These are phyloP conservation scores for Aspergillus sp. DNA, from an alignment of 2,329 filamentous ascomycete genomes.

Conservation along the genomic window DNA sequence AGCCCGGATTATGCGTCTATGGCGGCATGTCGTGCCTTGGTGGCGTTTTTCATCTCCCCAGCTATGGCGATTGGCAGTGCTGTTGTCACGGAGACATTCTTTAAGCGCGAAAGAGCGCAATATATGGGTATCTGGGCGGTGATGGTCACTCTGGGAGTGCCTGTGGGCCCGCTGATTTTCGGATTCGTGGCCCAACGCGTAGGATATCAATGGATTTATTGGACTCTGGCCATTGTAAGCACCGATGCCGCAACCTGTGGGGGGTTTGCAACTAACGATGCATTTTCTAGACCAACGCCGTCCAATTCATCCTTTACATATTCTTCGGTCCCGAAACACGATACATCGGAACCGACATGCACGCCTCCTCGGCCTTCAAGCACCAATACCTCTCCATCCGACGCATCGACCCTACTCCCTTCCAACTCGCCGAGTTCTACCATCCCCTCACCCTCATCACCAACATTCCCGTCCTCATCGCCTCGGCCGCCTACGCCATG, in stretches of 20 bases:
- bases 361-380: conserved; percentile 11
- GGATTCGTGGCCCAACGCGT: conserved; percentile 51
- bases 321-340: conserved; percentile 58
- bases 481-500: conserved; percentile 58
- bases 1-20: conserved; percentile 52
- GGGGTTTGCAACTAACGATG: conserved; percentile 13
- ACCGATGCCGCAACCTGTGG: conserved; percentile 13
- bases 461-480: conserved; percentile 53
- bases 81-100: conserved; percentile 59
- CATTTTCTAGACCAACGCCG: conserved; percentile 51
- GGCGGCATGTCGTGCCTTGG: conserved; percentile 53
- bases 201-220: conserved; percentile 61
- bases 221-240: conserved; percentile 54
- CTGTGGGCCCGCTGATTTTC: conserved; percentile 37
- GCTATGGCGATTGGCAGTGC: conserved; percentile 55
- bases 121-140: conserved; percentile 60
- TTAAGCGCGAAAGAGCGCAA: conserved; percentile 53
- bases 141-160: conserved; percentile 52
- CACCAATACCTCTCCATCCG: conserved; percentile 47
- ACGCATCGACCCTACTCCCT: conserved; percentile 56
- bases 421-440: conserved; percentile 53
- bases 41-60: conserved; percentile 56
- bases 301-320: conserved; percentile 58
- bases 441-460: conserved; percentile 52
- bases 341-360: conserved; percentile 42